Evolutionary conservation across 768 basidiomycete genomes (phyloP).

Genomic region (Boletus subcaerulescens): DNA sequence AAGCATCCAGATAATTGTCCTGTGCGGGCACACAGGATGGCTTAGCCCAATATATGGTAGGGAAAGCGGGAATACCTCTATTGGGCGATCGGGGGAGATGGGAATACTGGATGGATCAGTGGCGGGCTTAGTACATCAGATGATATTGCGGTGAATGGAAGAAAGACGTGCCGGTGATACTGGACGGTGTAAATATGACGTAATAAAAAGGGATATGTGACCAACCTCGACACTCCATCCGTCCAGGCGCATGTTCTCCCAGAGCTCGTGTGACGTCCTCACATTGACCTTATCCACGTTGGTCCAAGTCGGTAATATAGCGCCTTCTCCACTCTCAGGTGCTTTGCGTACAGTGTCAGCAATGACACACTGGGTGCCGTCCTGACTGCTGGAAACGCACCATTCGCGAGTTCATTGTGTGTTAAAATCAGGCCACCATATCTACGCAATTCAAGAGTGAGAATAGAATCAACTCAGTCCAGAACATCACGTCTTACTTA

Average conservation of each 20-base stretch:
- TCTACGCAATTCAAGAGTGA: slow-evolving; percentile 37
- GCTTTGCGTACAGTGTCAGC: slow-evolving; percentile 30
- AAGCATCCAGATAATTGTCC: slow-evolving; percentile 96
- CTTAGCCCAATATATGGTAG: background rate
- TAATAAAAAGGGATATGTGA: background rate
- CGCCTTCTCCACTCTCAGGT: slow-evolving; percentile 65
- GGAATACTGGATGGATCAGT: slow-evolving; percentile 61
- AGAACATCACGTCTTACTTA: slow-evolving; percentile 40
- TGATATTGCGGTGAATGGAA: background rate
- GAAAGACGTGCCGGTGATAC: slow-evolving; percentile 66
- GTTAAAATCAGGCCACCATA: slow-evolving; percentile 90
- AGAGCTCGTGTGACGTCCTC: slow-evolving; percentile 85
- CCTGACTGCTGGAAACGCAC: too few species aligned
- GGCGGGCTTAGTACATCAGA: slow-evolving; percentile 10
- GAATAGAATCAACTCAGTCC: background rate
- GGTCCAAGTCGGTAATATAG: slow-evolving; percentile 92
- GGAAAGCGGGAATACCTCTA: slow-evolving; percentile 57
- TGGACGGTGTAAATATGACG: slow-evolving; percentile 29
- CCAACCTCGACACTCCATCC: slow-evolving; percentile 91
- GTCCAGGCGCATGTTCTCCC: slow-evolving; percentile 69
- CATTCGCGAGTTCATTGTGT: slow-evolving; percentile 75
- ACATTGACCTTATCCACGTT: slow-evolving; percentile 80
- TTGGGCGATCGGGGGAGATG: slow-evolving; percentile 89
- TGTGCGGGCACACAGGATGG: slow-evolving; percentile 24
- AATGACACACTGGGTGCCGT: slow-evolving; percentile 36